phyloP scores from a whole-genome alignment of 306 rosid species.

The Rosa rugosa region DNA sequence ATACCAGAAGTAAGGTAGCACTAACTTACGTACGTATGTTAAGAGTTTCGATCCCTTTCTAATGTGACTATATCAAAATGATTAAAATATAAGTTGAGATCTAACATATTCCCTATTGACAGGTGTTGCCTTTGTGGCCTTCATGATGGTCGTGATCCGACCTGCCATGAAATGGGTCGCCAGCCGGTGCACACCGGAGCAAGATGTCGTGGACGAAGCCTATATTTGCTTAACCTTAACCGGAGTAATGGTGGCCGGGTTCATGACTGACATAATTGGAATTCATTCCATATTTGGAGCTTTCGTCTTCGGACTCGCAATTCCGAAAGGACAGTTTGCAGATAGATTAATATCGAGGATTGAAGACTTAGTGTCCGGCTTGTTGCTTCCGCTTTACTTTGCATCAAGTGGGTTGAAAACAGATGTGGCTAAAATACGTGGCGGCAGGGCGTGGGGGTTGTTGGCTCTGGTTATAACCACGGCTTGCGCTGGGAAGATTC shows the following conservation, averaged over 20 bases:
- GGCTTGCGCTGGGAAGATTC: slow-evolving; percentile 75
- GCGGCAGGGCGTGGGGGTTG: slow-evolving; percentile 69
- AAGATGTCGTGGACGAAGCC: slow-evolving; percentile 45
- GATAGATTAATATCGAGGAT: slow-evolving; percentile 63
- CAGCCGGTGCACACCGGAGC: slow-evolving; percentile 38
- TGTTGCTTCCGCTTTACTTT: slow-evolving; percentile 79
- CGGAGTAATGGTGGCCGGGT: slow-evolving; percentile 70
- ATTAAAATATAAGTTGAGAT: too few relatives aligned
- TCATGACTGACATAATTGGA: slow-evolving; percentile 74
- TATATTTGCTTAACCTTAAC: slow-evolving; percentile 65
- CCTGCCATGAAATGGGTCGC: slow-evolving; percentile 71
- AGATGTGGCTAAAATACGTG: slow-evolving; percentile 60
- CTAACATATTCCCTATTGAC: slow-evolving; percentile 18
- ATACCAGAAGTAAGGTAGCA: too few relatives aligned
- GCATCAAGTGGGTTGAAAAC: slow-evolving; percentile 90
- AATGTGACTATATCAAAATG: too few relatives aligned
- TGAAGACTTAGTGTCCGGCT: slow-evolving; percentile 78
- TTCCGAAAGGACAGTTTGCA: slow-evolving; percentile 67
- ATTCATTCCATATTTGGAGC: slow-evolving; percentile 87
- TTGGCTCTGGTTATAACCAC: slow-evolving; percentile 57
- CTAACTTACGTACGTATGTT: too few relatives aligned
- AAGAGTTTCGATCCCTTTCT: too few relatives aligned
- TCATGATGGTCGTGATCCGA: slow-evolving; percentile 58
- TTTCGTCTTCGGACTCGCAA: slow-evolving; percentile 72
- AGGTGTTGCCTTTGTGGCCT: slow-evolving; percentile 50